These are phyloP conservation scores for Dictyostelium brefeldianum DNA, from an alignment of 78 protist species.

Conservation along the genomic window DNA sequence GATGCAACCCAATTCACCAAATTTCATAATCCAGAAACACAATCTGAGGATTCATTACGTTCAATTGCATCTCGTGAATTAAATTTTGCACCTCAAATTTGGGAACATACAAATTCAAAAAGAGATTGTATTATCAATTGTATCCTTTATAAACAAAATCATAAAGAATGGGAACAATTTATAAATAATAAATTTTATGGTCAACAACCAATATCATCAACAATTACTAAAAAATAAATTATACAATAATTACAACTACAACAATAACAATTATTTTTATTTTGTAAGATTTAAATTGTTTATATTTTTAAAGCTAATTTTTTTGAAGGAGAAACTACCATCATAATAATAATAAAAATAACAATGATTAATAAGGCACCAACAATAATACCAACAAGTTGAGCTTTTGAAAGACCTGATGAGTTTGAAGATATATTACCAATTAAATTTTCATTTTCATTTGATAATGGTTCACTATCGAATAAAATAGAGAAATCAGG, in stretches of 20 bases:
- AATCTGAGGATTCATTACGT: slow-evolving; percentile 16
- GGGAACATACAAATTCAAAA: neutral
- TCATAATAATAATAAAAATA: too few species aligned
- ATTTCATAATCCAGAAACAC: neutral
- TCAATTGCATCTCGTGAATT: neutral
- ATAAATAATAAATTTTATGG: slow-evolving; percentile 26
- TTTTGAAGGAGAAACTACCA: too few species aligned
- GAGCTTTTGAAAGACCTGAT: too few species aligned
- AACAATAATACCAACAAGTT: too few species aligned
- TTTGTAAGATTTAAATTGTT: too few species aligned
- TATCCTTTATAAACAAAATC: slow-evolving; percentile 16
- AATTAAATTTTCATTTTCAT: too few species aligned
- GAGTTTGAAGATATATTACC: too few species aligned
- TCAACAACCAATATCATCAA: neutral
- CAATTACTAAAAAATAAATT: neutral
- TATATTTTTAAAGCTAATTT: too few species aligned
- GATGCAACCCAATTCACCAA: slow-evolving; percentile 17
- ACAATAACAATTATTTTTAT: too few species aligned
- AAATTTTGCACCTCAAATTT: neutral
- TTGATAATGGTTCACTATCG: too few species aligned
- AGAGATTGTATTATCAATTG: neutral
- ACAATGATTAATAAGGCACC: too few species aligned
- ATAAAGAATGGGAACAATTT: slow-evolving; percentile 59
- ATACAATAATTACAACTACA: neutral
- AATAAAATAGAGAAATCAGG: too few species aligned